These are phyloP conservation scores for Neckera pumila DNA, from an alignment of 225 moss, liverwort and hornwort genomes.

Conservation along the genomic window DNA sequence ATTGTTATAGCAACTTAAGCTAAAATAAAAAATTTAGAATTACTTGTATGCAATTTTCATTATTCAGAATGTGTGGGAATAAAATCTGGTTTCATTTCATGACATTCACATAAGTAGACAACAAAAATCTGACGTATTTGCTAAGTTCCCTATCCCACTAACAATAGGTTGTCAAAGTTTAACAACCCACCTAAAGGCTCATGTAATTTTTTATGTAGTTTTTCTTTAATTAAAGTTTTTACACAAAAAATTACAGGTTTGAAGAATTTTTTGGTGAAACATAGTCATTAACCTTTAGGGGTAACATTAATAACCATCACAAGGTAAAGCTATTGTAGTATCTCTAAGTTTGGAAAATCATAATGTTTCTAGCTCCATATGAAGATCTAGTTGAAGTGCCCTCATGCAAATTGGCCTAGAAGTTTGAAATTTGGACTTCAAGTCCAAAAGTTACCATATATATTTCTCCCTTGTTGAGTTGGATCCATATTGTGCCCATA, in stretches of 20 bases:
- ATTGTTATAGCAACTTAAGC: too few species aligned
- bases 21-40: neutral
- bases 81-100: too few species aligned
- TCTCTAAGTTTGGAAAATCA: neutral
- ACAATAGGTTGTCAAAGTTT: neutral
- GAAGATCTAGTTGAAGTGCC: too few species aligned
- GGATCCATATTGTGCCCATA: too few species aligned
- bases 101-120: neutral
- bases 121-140: neutral
- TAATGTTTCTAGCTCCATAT: neutral
- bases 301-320: neutral
- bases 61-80: neutral
- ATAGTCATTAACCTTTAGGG: neutral
- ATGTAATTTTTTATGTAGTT: neutral
- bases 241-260: neutral
- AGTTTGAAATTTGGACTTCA: too few species aligned
- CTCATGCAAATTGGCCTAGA: too few species aligned
- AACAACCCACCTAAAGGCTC: accelerated
- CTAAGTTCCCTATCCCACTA: neutral
- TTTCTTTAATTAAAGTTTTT: neutral
- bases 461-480: too few species aligned
- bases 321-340: neutral
- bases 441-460: too few species aligned
- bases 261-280: neutral
- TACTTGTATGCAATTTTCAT: neutral